Percentiles rank a stretch among this genome's conserved stretches.
phyloP scores from a whole-genome alignment of 2,329 filamentous ascomycete species.

The Aspergillus clavatus region DNA sequence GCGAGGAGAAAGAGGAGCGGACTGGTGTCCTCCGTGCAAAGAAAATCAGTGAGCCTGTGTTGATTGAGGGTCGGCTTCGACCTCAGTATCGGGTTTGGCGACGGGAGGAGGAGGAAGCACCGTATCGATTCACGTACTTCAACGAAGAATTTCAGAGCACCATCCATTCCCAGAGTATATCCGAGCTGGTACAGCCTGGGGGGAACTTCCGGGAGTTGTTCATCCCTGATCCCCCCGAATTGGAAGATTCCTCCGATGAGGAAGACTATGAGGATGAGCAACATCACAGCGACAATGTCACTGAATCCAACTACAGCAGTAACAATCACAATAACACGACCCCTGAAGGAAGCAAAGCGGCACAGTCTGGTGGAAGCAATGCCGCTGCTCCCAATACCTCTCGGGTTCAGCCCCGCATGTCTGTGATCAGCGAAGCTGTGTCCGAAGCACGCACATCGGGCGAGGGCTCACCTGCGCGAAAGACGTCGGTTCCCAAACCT shows the following conservation, averaged over 20 bases:
- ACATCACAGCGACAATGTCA: constrained; percentile 19
- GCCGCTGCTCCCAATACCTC: constrained; percentile 9
- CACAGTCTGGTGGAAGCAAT: constrained; percentile 6
- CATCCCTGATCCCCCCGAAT: constrained; percentile 72
- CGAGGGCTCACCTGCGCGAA: constrained; percentile 21
- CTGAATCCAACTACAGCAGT: constrained; percentile 12
- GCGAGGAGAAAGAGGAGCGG: constrained; percentile 81
- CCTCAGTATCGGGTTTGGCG: constrained; percentile 80
- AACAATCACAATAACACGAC: constrained; percentile 31
- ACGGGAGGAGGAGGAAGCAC: constrained; percentile 78
- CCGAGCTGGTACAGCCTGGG: constrained; percentile 82
- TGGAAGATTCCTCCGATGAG: constrained; percentile 68
- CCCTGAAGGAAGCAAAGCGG: neutral
- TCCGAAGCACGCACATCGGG: constrained; percentile 25
- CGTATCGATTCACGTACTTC: constrained; percentile 97
- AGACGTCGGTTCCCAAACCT: constrained; percentile 20
- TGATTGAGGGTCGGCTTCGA: constrained; percentile 82
- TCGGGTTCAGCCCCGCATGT: constrained; percentile 27
- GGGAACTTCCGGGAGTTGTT: constrained; percentile 83
- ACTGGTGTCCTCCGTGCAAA: constrained; percentile 80
- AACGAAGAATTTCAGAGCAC: constrained; percentile 96
- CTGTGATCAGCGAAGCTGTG: constrained; percentile 32
- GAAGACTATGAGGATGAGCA: constrained; percentile 46
- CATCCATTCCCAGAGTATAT: constrained; percentile 92
- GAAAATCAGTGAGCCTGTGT: constrained; percentile 87